These are phyloP conservation scores for Xylaria longipes DNA, from an alignment of 495 filamentous ascomycete genomes.

Conservation along the genomic window DNA sequence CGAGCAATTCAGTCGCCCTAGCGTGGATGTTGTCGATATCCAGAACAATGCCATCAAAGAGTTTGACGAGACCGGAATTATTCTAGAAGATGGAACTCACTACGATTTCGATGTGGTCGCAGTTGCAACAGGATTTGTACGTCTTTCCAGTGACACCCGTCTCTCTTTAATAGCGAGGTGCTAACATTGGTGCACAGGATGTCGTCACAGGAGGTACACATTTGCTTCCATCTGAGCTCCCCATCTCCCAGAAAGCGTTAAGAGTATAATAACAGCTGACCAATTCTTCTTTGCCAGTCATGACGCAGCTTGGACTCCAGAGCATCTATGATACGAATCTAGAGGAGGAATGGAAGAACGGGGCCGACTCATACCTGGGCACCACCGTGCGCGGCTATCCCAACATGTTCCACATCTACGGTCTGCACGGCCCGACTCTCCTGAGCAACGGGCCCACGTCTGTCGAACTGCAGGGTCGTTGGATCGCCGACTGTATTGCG, in stretches of 20 bases:
- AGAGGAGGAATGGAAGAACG: constrained; percentile 52
- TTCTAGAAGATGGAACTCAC: constrained; percentile 42
- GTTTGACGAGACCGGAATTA: constrained; percentile 54
- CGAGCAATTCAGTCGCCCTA: constrained; percentile 62
- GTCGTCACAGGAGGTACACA: constrained; percentile 11
- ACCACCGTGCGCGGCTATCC: constrained; percentile 37
- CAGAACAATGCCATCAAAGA: constrained; percentile 55
- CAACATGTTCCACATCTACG: constrained; percentile 62
- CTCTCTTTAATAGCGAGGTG: neutral
- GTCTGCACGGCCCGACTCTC: constrained; percentile 45
- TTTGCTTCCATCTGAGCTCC: neutral
- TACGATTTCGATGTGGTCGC: constrained; percentile 55
- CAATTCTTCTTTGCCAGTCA: constrained; percentile 25
- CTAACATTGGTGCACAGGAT: constrained; percentile 1
- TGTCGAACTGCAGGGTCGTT: constrained; percentile 60
- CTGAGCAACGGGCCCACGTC: constrained; percentile 60
- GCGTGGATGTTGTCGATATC: constrained; percentile 62
- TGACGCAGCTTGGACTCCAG: constrained; percentile 50
- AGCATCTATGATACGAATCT: constrained; percentile 47
- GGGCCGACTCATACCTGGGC: constrained; percentile 21
- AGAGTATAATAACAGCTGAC: neutral
- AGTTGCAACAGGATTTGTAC: constrained; percentile 57
- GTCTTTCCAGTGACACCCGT: constrained; percentile 42
- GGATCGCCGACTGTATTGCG: constrained; percentile 50
- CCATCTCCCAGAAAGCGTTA: neutral